Conservation (phyloP, 129 eudicot genomes). For the Scalesia atractyloides region DNA sequence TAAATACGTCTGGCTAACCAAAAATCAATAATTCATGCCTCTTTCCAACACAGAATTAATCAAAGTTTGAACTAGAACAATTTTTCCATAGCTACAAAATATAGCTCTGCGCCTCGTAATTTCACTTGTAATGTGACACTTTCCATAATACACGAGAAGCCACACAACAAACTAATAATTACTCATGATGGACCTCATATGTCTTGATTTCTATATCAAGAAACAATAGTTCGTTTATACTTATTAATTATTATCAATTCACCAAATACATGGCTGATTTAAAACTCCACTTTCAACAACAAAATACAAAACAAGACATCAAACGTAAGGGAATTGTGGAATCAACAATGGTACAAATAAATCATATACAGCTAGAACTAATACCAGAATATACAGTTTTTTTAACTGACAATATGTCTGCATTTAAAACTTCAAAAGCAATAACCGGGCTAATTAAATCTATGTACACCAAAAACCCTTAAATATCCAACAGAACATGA, state of each 20-base stretch:
- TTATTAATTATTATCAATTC: background rate
- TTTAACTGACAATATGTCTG: background rate
- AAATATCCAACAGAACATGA: no score
- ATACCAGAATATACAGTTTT: background rate
- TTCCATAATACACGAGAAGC: background rate
- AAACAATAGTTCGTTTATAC: background rate
- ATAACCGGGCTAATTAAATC: background rate
- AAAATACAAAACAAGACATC: background rate
- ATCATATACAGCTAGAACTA: background rate
- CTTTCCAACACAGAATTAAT: background rate
- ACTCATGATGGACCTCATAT: background rate
- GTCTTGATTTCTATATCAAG: background rate
- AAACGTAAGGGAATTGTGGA: background rate
- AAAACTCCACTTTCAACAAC: background rate
- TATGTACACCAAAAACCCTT: conserved; percentile 14
- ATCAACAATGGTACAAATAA: background rate
- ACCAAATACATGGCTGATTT: background rate
- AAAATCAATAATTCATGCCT: background rate
- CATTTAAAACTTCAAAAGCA: conserved; percentile 11
- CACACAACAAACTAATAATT: background rate
- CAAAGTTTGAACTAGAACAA: background rate
- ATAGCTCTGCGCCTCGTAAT: background rate
- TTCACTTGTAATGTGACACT: background rate
- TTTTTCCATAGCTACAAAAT: background rate
- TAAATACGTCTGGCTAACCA: background rate